These are phyloP conservation scores for Coprinopsis strossmayeri DNA, from an alignment of 768 basidiomycete species.

Conservation along the genomic window DNA sequence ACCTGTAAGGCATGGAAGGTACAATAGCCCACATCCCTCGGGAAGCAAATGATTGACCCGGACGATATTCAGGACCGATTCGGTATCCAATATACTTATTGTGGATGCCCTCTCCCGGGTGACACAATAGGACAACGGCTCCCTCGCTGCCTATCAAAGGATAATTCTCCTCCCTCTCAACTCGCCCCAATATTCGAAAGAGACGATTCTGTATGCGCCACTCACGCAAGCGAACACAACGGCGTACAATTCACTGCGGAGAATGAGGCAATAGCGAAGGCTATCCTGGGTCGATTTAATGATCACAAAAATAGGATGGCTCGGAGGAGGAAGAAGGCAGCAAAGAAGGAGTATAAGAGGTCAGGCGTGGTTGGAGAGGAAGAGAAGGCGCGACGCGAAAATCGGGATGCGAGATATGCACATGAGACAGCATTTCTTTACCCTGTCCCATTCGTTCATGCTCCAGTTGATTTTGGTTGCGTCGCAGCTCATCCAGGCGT, in stretches of 20 bases:
- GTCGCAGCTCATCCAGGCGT: too few relatives aligned
- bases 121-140: conserved; percentile 33
- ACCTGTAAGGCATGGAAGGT: conserved; percentile 1
- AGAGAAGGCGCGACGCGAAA: too few relatives aligned
- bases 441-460: too few relatives aligned
- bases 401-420: too few relatives aligned
- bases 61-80: conserved; percentile 31
- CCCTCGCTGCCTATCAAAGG: neutral
- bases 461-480: too few relatives aligned
- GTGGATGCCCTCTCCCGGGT: conserved; percentile 50
- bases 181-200: neutral
- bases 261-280: too few relatives aligned
- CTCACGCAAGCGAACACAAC: neutral
- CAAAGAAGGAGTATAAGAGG: too few relatives aligned
- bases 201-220: neutral
- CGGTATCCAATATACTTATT: conserved; percentile 46
- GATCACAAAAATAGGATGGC: too few relatives aligned
- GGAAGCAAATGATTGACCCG: conserved; percentile 20
- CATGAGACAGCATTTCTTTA: too few relatives aligned
- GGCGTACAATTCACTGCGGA: neutral
- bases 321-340: too few relatives aligned
- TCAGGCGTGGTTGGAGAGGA: too few relatives aligned
- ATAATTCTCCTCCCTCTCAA: neutral
- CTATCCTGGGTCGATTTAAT: too few relatives aligned
- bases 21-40: conserved; percentile 18